phyloP scores from a whole-genome alignment of 495 filamentous ascomycete genomes.

The Articulospora tetracladia region DNA sequence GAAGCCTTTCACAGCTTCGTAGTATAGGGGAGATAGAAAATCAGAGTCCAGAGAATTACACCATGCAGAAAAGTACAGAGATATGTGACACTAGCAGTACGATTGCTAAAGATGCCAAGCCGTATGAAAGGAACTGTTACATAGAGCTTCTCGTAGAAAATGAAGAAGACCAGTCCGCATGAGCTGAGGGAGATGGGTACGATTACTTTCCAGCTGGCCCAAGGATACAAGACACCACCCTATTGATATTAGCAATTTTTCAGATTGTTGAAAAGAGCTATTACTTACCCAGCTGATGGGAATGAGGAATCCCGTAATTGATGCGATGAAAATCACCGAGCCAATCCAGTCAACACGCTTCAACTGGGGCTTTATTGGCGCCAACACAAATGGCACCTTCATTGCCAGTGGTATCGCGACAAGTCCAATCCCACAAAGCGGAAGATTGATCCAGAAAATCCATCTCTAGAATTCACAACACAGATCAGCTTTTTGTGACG shows the following conservation, averaged over 20 bases:
- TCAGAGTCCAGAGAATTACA: conserved; percentile 36
- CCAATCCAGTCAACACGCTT: conserved; percentile 56
- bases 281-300: conserved; percentile 37
- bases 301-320: conserved; percentile 41
- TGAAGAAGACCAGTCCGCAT: conserved; percentile 33
- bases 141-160: conserved; percentile 43
- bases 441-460: conserved; percentile 43
- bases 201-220: conserved; percentile 48
- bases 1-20: conserved; percentile 55
- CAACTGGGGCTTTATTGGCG: conserved; percentile 36
- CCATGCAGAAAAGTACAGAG: conserved; percentile 47
- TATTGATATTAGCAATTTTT: not conserved
- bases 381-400: conserved; percentile 22
- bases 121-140: conserved; percentile 40
- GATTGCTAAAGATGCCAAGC: conserved; percentile 33
- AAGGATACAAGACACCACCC: conserved; percentile 44
- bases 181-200: conserved; percentile 51
- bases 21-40: conserved; percentile 70
- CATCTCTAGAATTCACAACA: conserved; percentile 43
- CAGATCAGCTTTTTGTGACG: not conserved
- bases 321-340: conserved; percentile 45
- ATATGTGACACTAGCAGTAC: conserved; percentile 33
- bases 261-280: not conserved
- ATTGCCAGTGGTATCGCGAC: conserved; percentile 33
- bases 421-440: conserved; percentile 32